A percentile compares a stretch with the other conserved stretches of the same genome.
phyloP scores from a whole-genome alignment of 345 rosid species.

The Psidium guajava region DNA sequence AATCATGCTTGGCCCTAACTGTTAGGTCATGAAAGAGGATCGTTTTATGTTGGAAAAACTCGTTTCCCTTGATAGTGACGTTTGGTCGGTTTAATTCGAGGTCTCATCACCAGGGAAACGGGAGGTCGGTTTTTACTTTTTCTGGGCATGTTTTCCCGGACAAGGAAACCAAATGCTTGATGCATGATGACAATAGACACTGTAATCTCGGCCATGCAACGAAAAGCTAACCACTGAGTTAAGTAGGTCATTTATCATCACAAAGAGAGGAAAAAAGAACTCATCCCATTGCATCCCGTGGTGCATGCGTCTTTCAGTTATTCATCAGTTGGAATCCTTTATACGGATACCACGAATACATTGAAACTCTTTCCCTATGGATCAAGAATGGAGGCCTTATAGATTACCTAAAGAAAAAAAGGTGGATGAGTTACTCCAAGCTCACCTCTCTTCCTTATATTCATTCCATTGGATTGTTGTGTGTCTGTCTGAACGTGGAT shows the following conservation, averaged over 20 bases:
- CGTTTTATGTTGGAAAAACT: background rate
- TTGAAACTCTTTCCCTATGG: background rate
- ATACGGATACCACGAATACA: background rate
- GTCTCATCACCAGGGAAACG: background rate
- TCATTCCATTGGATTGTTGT: background rate
- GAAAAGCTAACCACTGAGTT: background rate
- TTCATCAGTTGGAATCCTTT: background rate
- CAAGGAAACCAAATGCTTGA: background rate
- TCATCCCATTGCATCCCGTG: background rate
- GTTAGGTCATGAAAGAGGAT: background rate
- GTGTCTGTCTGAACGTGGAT: background rate
- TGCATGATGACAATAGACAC: background rate
- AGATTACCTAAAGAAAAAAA: background rate
- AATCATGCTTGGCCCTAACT: background rate
- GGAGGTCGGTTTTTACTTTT: background rate
- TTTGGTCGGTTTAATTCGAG: background rate
- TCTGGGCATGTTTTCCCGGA: background rate
- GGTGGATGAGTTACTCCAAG: background rate
- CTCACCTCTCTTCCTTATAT: background rate
- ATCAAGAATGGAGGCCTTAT: background rate
- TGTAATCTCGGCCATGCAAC: background rate
- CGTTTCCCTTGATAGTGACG: background rate
- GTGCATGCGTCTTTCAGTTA: background rate
- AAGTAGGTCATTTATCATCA: background rate
- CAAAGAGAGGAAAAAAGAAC: background rate